A percentile compares a stretch with the other conserved stretches of the same genome.
Conservation (phyloP, 2,329 filamentous ascomycete species). For the Hypoxylon sp. region DNA sequence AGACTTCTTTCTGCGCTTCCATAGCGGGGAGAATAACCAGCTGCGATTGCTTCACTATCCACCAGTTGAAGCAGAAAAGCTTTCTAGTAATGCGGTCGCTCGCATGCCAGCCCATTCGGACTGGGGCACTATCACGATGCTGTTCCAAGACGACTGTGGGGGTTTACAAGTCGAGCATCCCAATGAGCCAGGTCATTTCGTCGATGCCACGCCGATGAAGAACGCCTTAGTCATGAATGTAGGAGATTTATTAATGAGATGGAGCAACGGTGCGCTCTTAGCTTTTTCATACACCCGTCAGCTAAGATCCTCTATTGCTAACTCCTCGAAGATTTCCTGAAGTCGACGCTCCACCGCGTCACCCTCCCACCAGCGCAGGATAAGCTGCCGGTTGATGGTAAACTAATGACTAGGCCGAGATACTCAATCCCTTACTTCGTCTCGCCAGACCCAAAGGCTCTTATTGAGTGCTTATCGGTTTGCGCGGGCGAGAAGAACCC, state of each 20-base stretch:
- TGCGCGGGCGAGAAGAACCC: slow-evolving; percentile 61
- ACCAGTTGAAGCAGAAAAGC: slow-evolving; percentile 60
- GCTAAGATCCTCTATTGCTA: slow-evolving; percentile 5
- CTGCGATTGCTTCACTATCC: slow-evolving; percentile 74
- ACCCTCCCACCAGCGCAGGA: slow-evolving; percentile 60
- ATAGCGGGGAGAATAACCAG: slow-evolving; percentile 71
- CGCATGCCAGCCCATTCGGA: slow-evolving; percentile 58
- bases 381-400: slow-evolving; percentile 54
- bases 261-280: slow-evolving; percentile 57
- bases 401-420: slow-evolving; percentile 63
- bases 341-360: slow-evolving; percentile 69
- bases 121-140: slow-evolving; percentile 61
- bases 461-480: slow-evolving; percentile 67
- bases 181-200: slow-evolving; percentile 55
- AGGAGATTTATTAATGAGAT: slow-evolving; percentile 59
- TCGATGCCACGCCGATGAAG: slow-evolving; percentile 55
- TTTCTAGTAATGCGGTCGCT: slow-evolving; percentile 61
- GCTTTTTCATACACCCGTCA: too few relatives aligned
- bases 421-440: slow-evolving; percentile 75
- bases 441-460: slow-evolving; percentile 62
- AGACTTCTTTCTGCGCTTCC: slow-evolving; percentile 62
- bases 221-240: slow-evolving; percentile 58
- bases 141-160: slow-evolving; percentile 63
- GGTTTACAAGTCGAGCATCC: slow-evolving; percentile 64
- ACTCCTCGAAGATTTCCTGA: slow-evolving; percentile 59